These are phyloP conservation scores for Hortaea werneckii DNA, from an alignment of 2,329 filamentous ascomycete species.

Conservation along the genomic window DNA sequence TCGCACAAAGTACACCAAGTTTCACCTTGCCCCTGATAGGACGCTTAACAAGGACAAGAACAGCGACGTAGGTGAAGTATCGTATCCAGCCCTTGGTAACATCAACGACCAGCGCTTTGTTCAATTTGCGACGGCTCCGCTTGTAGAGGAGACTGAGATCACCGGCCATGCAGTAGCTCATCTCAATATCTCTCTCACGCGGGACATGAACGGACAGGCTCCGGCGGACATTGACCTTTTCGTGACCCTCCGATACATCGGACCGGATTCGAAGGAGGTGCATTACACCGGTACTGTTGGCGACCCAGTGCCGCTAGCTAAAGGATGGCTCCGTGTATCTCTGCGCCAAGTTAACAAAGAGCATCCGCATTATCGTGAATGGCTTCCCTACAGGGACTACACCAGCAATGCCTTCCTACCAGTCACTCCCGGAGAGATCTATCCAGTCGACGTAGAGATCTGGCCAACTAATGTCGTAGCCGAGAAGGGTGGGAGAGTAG, in stretches of 20 bases:
- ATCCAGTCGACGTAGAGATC: constrained; percentile 51
- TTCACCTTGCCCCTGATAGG: constrained; percentile 44
- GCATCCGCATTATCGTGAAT: constrained; percentile 43
- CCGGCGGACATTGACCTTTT: constrained; percentile 54
- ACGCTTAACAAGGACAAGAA: constrained; percentile 23
- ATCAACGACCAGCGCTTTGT: constrained; percentile 42
- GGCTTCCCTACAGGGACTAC: constrained; percentile 51
- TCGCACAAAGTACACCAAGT: constrained; percentile 53
- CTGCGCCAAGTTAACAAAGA: constrained; percentile 44
- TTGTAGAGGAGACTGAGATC: constrained; percentile 56
- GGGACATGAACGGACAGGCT: constrained; percentile 4
- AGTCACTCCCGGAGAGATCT: constrained; percentile 46
- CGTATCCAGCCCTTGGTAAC: constrained; percentile 51
- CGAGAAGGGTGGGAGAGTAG: constrained; percentile 41
- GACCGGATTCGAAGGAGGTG: constrained; percentile 45
- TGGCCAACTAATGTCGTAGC: constrained; percentile 55
- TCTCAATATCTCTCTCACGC: constrained; percentile 36
- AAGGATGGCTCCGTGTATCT: constrained; percentile 53
- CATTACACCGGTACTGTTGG: constrained; percentile 57
- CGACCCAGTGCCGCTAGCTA: constrained; percentile 51
- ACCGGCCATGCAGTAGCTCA: constrained; percentile 58
- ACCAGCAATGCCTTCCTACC: constrained; percentile 44
- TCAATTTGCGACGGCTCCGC: constrained; percentile 48
- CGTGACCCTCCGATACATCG: constrained; percentile 50
- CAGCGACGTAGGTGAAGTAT: constrained; percentile 17